These are phyloP conservation scores for Firmiana major DNA, from an alignment of 345 rosid genomes.

Conservation along the genomic window DNA sequence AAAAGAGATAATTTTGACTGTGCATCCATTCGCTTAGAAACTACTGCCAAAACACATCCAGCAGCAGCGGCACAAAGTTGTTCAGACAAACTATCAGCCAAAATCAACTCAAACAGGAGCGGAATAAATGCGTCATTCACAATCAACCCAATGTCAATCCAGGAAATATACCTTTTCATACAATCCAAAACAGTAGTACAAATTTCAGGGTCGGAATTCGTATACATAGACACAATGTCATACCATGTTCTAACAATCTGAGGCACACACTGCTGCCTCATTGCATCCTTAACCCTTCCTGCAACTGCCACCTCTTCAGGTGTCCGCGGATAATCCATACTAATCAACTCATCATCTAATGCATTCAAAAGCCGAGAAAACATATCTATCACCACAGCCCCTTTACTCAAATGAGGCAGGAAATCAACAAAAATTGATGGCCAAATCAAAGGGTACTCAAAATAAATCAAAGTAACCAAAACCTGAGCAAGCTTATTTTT, in stretches of 20 bases:
- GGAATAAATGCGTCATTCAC: constrained; percentile 73
- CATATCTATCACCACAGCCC: constrained; percentile 74
- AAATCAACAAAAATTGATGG: constrained; percentile 73
- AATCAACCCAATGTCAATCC: constrained; percentile 89
- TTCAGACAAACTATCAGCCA: constrained; percentile 57
- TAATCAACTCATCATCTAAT: constrained; percentile 83
- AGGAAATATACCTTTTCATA: constrained; percentile 78
- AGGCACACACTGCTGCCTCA: constrained; percentile 90
- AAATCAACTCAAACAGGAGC: constrained; percentile 66
- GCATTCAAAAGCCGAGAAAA: constrained; percentile 87
- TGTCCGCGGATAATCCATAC: constrained; percentile 79
- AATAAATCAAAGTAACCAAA: constrained; percentile 75
- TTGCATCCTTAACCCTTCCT: constrained; percentile 81
- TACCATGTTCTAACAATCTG: constrained; percentile 90
- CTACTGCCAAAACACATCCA: constrained; percentile 78
- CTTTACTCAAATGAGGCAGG: constrained; percentile 59
- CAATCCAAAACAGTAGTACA: constrained; percentile 68
- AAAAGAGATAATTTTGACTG: constrained; percentile 64
- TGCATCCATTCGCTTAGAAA: constrained; percentile 86
- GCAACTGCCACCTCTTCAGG: constrained; percentile 64
- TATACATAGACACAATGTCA: constrained; percentile 59
- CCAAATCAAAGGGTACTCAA: constrained; percentile 89
- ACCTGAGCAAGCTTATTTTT: constrained; percentile 95
- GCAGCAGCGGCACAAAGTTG: constrained; percentile 83
- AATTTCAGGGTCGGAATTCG: constrained; percentile 65